Conservation (phyloP, 495 filamentous ascomycete species). For the Aspergillus hancockii region DNA sequence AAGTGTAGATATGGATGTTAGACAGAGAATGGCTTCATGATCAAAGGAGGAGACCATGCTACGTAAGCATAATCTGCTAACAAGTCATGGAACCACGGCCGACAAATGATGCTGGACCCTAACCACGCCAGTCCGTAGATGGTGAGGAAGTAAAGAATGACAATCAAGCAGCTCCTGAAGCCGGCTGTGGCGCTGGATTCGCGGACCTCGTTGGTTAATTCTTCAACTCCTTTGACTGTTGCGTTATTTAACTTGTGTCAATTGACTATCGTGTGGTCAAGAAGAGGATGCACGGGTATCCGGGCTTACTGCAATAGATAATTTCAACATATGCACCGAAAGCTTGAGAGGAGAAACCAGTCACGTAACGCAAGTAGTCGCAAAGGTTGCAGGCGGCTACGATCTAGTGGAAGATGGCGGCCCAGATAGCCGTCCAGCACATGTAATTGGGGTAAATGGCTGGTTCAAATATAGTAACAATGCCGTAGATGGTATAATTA, state of each 20-base stretch:
- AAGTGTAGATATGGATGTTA: not conserved
- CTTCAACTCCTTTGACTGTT: constrained; percentile 25
- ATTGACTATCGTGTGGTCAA: constrained; percentile 54
- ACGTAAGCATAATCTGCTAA: constrained; percentile 26
- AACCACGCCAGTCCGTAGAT: constrained; percentile 21
- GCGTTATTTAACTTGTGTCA: constrained; percentile 48
- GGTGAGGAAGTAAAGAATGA: constrained; percentile 22
- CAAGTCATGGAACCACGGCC: constrained; percentile 16
- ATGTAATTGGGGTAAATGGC: constrained; percentile 72
- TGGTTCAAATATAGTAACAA: constrained; percentile 56
- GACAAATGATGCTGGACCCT: constrained; percentile 19
- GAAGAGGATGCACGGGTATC: constrained; percentile 62
- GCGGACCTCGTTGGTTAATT: constrained; percentile 22
- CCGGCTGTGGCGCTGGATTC: constrained; percentile 13
- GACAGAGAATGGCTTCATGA: not conserved
- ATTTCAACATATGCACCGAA: constrained; percentile 79
- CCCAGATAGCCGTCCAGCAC: constrained; percentile 76
- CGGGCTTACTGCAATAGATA: constrained; percentile 71
- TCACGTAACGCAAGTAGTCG: constrained; percentile 72
- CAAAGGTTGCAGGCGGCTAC: constrained; percentile 70
- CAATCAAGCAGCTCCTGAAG: constrained; percentile 21
- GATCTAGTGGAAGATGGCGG: constrained; percentile 68
- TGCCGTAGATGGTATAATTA: constrained; percentile 77
- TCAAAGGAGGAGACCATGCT: constrained; percentile 10
- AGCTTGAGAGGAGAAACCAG: constrained; percentile 72